Percentiles rank a stretch among this genome's conserved stretches.
Evolutionary conservation across 2,329 filamentous ascomycete species (phyloP).

Genomic region (Lasiodiplodia sp.): DNA sequence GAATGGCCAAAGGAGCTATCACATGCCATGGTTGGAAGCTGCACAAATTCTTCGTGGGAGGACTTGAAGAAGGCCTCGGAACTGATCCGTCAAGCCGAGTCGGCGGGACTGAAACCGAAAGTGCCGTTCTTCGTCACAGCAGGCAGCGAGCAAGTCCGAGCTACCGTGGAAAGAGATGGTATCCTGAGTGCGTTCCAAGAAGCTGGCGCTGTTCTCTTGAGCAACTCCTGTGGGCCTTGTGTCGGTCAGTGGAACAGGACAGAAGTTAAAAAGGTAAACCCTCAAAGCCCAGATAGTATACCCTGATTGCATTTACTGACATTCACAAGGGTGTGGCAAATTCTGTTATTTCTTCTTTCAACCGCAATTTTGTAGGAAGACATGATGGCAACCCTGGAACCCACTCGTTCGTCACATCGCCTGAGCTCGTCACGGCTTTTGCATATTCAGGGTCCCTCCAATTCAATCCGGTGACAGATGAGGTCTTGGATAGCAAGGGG

Average conservation of each 20-base stretch:
- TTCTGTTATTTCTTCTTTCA: conserved; percentile 47
- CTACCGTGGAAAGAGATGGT: conserved; percentile 42
- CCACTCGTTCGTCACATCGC: conserved; percentile 58
- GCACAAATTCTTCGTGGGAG: conserved; percentile 49
- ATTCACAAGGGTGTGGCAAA: conserved; percentile 39
- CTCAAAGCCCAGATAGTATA: background rate
- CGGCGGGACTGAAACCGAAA: conserved; percentile 42
- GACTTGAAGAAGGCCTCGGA: conserved; percentile 43
- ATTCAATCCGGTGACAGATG: conserved; percentile 42
- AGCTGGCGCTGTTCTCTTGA: conserved; percentile 43
- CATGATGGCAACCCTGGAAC: conserved; percentile 53
- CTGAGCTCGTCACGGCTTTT: conserved; percentile 54
- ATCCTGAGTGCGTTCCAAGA: conserved; percentile 40
- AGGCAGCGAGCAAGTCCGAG: conserved; percentile 46
- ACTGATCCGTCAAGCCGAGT: conserved; percentile 41
- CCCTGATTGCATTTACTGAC: background rate
- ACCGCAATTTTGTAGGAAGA: conserved; percentile 48
- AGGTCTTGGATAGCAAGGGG: conserved; percentile 5
- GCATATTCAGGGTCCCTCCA: conserved; percentile 35
- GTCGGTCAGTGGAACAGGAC: conserved; percentile 47
- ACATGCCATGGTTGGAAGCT: conserved; percentile 45
- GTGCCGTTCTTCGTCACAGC: conserved; percentile 43
- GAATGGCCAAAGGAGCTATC: conserved; percentile 43
- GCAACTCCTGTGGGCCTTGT: conserved; percentile 47
- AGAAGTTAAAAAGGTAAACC: conserved; percentile 37